A percentile compares a stretch with the other conserved stretches of the same genome.
Evolutionary conservation across 1,284 basidiomycete genomes (phyloP).

Genomic region (Phaffia rhodozyma): DNA sequence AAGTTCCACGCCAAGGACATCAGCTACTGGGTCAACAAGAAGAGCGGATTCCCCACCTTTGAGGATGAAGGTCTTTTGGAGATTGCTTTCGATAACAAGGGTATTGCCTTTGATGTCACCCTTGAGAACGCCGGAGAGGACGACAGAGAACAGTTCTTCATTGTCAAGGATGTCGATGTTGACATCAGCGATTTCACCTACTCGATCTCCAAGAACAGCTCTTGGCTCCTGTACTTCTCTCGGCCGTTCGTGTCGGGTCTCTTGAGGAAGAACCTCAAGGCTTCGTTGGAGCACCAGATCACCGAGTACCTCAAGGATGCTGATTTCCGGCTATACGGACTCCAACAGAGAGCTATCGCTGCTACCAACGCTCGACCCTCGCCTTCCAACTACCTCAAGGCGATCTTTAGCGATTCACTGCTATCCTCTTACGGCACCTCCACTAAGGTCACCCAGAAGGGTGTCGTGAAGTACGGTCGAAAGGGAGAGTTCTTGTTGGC

Average conservation of each 20-base stretch:
- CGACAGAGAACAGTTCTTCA: slow-evolving; percentile 40
- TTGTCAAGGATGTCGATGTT: slow-evolving; percentile 38
- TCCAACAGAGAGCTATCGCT: slow-evolving; percentile 37
- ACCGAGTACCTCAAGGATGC: slow-evolving; percentile 23
- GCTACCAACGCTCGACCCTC: slow-evolving; percentile 36
- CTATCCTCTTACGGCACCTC: slow-evolving; percentile 22
- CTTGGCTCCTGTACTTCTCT: slow-evolving; percentile 18
- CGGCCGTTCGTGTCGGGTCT: slow-evolving; percentile 11
- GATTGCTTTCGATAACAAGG: slow-evolving; percentile 36
- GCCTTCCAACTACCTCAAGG: slow-evolving; percentile 34
- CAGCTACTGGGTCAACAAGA: slow-evolving; percentile 35
- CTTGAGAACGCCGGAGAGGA: slow-evolving; percentile 38
- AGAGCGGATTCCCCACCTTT: slow-evolving; percentile 30
- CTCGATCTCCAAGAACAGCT: slow-evolving; percentile 29
- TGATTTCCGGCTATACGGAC: slow-evolving; percentile 30
- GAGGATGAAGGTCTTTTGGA: slow-evolving; percentile 39
- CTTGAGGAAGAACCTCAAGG: slow-evolving; percentile 26
- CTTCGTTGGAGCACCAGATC: slow-evolving; percentile 32
- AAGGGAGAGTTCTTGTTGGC: slow-evolving; percentile 38
- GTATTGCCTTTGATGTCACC: slow-evolving; percentile 37
- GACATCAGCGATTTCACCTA: slow-evolving; percentile 30
- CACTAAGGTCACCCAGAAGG: slow-evolving; percentile 28
- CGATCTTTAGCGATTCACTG: slow-evolving; percentile 34
- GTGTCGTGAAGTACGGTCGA: slow-evolving; percentile 37
- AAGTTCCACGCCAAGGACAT: slow-evolving; percentile 38